phyloP scores from a whole-genome alignment of 129 eudicot species.

The Centella asiatica region DNA sequence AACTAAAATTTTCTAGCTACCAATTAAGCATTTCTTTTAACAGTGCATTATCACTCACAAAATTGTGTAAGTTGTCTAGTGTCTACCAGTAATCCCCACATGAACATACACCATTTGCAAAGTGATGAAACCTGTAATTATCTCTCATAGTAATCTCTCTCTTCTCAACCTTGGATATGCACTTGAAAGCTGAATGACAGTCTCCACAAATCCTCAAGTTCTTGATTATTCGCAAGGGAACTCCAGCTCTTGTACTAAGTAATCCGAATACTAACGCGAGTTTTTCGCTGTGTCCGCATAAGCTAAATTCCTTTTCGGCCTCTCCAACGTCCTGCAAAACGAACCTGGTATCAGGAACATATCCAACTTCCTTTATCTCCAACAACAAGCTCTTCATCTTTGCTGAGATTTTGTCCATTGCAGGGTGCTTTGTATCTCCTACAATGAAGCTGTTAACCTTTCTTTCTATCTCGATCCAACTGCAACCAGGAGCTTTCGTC shows the following conservation, averaged over 20 bases:
- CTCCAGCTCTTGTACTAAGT: conserved; percentile 4
- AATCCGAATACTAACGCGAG: conserved; percentile 5
- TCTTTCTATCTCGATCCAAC: conserved; percentile 13
- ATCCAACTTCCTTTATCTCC: conserved; percentile 1
- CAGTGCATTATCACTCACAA: background rate
- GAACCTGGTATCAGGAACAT: conserved; percentile 11
- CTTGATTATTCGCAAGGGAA: conserved; percentile 7
- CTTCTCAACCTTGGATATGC: conserved; percentile 6
- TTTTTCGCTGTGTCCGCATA: conserved; percentile 7
- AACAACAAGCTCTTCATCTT: background rate
- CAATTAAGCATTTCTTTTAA: no score
- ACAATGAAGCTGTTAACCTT: conserved; percentile 14
- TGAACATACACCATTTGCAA: conserved; percentile 11
- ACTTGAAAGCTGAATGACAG: conserved; percentile 10
- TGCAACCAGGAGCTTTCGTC: conserved; percentile 9
- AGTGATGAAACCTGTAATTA: conserved; percentile 11
- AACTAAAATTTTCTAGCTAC: no score
- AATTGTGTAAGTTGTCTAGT: no score
- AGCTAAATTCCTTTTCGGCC: conserved; percentile 3
- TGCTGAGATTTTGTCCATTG: conserved; percentile 8
- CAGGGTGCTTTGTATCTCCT: conserved; percentile 9
- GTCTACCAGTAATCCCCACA: conserved; percentile 11
- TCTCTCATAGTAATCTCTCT: conserved; percentile 12
- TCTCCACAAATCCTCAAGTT: conserved; percentile 13
- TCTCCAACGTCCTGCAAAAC: conserved; percentile 6